A percentile compares a stretch with the other conserved stretches of the same genome.
Conservation (phyloP, 176 grass and related monocot species). For the Aegilops sharonensis region DNA sequence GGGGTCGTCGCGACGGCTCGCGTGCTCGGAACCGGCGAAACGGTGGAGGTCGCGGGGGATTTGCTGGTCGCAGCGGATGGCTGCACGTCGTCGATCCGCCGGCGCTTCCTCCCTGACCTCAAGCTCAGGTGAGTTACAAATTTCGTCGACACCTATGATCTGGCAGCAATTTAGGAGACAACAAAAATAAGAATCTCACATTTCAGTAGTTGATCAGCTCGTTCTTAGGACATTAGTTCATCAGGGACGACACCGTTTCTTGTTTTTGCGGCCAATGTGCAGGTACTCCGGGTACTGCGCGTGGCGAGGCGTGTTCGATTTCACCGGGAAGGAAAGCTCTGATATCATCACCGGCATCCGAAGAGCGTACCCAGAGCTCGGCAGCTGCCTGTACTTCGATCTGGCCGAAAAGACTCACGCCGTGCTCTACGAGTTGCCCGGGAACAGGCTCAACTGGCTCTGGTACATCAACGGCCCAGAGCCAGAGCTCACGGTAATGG, state of each 20-base stretch:
- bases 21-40: slow-evolving; percentile 49
- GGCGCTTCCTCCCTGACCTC: slow-evolving; percentile 62
- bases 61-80: slow-evolving; percentile 85
- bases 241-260: neutral
- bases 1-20: slow-evolving; percentile 44
- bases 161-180: neutral
- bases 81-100: slow-evolving; percentile 62
- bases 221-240: neutral
- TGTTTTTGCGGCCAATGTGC: neutral
- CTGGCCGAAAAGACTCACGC: slow-evolving; percentile 63
- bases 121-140: slow-evolving; percentile 50
- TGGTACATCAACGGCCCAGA: slow-evolving; percentile 86
- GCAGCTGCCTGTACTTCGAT: slow-evolving; percentile 83
- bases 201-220: neutral
- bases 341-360: slow-evolving; percentile 44
- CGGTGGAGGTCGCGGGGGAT: slow-evolving; percentile 52
- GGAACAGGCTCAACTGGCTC: slow-evolving; percentile 79
- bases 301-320: slow-evolving; percentile 86
- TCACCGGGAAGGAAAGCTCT: slow-evolving; percentile 62
- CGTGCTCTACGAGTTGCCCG: slow-evolving; percentile 78
- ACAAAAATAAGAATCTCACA: neutral
- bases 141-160: neutral
- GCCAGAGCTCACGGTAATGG: slow-evolving; percentile 55
- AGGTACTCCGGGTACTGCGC: slow-evolving; percentile 84
- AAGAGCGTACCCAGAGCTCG: slow-evolving; percentile 66